Base-by-base conservation (phyloP, 306 rosid genomes). In the Dryas drummondii region DNA sequence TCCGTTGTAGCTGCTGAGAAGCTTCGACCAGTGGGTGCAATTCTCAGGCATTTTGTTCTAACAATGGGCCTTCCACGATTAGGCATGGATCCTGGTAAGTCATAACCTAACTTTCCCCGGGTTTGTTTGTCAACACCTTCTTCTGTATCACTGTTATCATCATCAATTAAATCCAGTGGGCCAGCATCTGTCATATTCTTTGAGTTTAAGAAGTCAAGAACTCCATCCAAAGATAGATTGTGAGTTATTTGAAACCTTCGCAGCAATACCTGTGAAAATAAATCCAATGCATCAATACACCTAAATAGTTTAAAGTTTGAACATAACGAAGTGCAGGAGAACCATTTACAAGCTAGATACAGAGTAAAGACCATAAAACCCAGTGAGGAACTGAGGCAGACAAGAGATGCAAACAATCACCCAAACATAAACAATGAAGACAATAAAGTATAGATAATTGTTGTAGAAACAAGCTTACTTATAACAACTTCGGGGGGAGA, bases 141-240 rank as follows among this genome's bases (percentile, higher is more conserved):
- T 79, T 94, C 93, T 16, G 82, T 54, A 78, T 90, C 96, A 76
- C 91, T 90, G 85, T 84, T 77, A 56, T 92, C 85, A 70, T 94
- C 96, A 63, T 94, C 97, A 76, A 94, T 92, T 78, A 94, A 85
- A 80, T 94, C 99, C 73, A 92, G 68, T 17, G 97, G 92, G 37
- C 99, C 97, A 72, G 91, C 91, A 49, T 90, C 96, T 9, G 97
- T 92, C 99, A 94, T 94, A 75, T 90, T 94, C 86, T 88, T 92
- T 47, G 99, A 92, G 86, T 94, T 94, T 77, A 92, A 87, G 80
- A 86, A 66, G 73, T 94, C 97, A 61, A 94, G 96, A 59, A 94
- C 97, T 75, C 99, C 99, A 84, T 94, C 99, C 82, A 90, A 82
- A 68, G 99, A 94, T 70, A 92, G 93, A 84, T 94, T 94, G 76